Base-by-base conservation (phyloP, 805 yeast genomes). In the Zygosaccharomyces rouxii region DNA sequence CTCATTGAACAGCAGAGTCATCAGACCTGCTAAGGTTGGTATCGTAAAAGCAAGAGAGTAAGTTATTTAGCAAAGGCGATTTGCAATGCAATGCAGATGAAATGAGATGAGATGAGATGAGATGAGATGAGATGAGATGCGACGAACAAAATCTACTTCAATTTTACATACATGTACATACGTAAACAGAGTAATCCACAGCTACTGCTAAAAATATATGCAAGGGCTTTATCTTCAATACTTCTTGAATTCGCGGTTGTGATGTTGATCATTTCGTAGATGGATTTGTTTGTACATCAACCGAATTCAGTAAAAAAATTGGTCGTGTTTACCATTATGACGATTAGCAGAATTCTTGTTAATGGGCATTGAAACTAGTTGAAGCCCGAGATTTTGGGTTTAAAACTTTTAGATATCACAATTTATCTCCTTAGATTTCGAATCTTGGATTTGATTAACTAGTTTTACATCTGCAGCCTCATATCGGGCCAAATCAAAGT, bases 1-100 rank as follows among this genome's bases (percentile, higher is more conserved):
- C 73, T 81, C 84, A 51, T 76, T 89, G 62, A 89, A 89, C 72
- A 81, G 84, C 59, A 80, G 97, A 67, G 96, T 89, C 29, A 77
- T 89, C 66, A 81, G 97, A 72, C 95, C 97, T 28, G 96, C 97
- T 50, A 89, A 89, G 76, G 97, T 89, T 56, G 97, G 97, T 59
- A 80, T 89, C 62, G 97, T 89, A 56, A 87, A 85, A 72, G 79
- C 70, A 47, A 46, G 49, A 25, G 54, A 52, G 22, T 41, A 19
- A 41, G 14, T 33, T 14, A 16, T 11, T 14, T 9, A 33, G 37
- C 16, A 33, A 33, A 33, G 10, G 5, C 7, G 21, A 16, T 9
- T 14, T 9, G 37, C 13, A 14, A 7, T 33, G 21, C 37, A 14
- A 29, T 29, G 31, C n/a, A 39, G 42, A 21, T 38, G 25, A 22